phyloP scores from a whole-genome alignment of 2,329 filamentous ascomycete species.

The Apiospora phragmitis region DNA sequence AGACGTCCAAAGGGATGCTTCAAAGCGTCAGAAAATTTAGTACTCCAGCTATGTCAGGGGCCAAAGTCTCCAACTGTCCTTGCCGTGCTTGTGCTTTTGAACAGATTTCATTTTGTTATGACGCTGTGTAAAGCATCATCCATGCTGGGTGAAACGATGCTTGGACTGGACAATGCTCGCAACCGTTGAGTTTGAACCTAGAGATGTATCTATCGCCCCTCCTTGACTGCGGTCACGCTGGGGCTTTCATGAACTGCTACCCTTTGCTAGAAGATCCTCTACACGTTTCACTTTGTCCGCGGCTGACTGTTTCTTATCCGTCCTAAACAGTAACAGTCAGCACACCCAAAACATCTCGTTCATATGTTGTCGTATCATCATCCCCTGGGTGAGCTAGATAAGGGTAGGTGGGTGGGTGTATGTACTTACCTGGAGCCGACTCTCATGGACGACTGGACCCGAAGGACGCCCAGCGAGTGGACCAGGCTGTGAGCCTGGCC shows the following conservation, averaged over 20 bases:
- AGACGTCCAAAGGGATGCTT: neutral
- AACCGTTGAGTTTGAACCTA: neutral
- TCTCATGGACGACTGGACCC: conserved; percentile 87
- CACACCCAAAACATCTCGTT: neutral
- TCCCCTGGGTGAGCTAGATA: neutral
- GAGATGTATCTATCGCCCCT: neutral
- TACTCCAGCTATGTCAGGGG: neutral
- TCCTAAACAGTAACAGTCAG: conserved; percentile 48
- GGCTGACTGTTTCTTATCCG: conserved; percentile 81
- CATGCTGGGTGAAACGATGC: neutral
- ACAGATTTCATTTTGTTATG: neutral
- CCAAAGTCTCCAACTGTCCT: neutral
- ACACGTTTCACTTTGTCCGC: conserved; percentile 75
- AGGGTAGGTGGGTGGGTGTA: neutral
- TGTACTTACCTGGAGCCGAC: conserved; percentile 71
- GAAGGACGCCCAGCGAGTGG: conserved; percentile 72
- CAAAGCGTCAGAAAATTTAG: neutral
- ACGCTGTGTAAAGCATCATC: neutral
- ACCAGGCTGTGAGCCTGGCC: conserved; percentile 83
- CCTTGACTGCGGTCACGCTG: neutral
- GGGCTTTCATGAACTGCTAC: neutral
- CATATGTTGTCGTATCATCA: neutral
- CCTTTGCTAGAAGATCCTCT: conserved; percentile 47
- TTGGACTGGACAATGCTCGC: neutral
- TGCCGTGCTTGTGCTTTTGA: neutral